Base-by-base conservation (phyloP, 2,329 filamentous ascomycete species). In the Diplodia intermedia region DNA sequence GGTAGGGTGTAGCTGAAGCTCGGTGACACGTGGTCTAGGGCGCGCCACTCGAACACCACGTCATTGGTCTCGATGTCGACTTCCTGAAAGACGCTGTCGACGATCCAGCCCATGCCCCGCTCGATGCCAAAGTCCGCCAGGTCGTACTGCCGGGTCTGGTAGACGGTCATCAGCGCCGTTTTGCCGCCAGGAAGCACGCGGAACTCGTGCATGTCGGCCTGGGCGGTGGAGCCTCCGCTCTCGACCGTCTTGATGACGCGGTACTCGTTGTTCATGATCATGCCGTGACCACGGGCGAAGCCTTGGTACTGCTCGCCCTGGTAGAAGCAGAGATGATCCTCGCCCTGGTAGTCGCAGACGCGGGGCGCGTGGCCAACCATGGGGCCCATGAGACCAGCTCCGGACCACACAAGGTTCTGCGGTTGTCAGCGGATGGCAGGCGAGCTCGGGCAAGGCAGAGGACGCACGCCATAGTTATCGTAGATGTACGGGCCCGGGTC, bases 11-110 rank as follows among this genome's bases (percentile, higher is more conserved):
- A 77, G 74, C 73, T 78, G 79, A 84, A 81, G 50, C 81, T 79
- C 1, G 84, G 85, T 53, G 81, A 78, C n/a, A 87, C 79, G 73
- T 88, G 84, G 68, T 88, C 85, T 11, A 88, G 76, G 70, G 83
- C 85, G 36, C 81, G 81, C 87, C 86, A 89, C 71, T 89, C 86
- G 70, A 88, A 89, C 12, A 88, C 69, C 3, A 89, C 75, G 50
- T 83, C 78, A 2, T 86, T 85, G 2, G 84, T 87, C 29, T 83
- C 79, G 52, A 86, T 84, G 67, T 87, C 82, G 38, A 86, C 77
- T 74, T 86, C 84, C 72, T 86, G 84, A 69, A 86, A 85, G 2
- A 85, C 77, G 66, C 83, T 83, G 73, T 85, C 81, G 70, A 85
- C 82, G 43, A 86, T 73, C 82, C 82, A 86, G 1, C 83, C 83